Evolutionary conservation across 257 asterid species (phyloP).

Genomic region (Datura wrightii): DNA sequence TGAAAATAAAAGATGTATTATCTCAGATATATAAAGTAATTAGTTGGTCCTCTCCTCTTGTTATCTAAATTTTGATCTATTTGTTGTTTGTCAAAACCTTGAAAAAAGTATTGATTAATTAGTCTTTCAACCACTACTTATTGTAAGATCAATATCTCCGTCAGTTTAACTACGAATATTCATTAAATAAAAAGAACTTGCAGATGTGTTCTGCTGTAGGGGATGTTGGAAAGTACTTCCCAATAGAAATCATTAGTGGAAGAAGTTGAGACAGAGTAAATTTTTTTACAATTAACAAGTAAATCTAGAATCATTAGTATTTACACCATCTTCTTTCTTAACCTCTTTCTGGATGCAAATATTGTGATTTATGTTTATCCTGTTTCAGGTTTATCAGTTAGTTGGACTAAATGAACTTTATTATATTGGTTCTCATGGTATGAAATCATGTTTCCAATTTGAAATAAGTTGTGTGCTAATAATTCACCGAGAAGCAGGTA

Average conservation of each 20-base stretch:
- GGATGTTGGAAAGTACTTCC: conserved; percentile 29
- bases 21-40: too few species aligned
- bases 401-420: conserved; percentile 34
- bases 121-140: too few species aligned
- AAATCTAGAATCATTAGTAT: background rate
- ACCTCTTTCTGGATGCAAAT: background rate
- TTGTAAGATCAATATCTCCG: too few species aligned
- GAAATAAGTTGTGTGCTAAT: background rate
- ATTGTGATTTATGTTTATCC: background rate
- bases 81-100: too few species aligned
- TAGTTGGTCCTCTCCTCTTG: too few species aligned
- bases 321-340: background rate
- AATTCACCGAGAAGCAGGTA: conserved; percentile 27
- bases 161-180: too few species aligned
- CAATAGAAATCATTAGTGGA: conserved; percentile 35
- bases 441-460: conserved; percentile 32
- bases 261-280: conserved; percentile 35
- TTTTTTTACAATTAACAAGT: background rate
- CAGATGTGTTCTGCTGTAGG: conserved; percentile 35
- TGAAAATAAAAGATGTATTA: too few species aligned
- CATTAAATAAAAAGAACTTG: background rate
- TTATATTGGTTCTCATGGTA: conserved; percentile 38
- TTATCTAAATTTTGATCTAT: too few species aligned
- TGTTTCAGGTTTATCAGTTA: conserved; percentile 34
- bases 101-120: too few species aligned